Evolutionary conservation across 202 grass and related monocot species (phyloP).

Genomic region (Carex arenaria): DNA sequence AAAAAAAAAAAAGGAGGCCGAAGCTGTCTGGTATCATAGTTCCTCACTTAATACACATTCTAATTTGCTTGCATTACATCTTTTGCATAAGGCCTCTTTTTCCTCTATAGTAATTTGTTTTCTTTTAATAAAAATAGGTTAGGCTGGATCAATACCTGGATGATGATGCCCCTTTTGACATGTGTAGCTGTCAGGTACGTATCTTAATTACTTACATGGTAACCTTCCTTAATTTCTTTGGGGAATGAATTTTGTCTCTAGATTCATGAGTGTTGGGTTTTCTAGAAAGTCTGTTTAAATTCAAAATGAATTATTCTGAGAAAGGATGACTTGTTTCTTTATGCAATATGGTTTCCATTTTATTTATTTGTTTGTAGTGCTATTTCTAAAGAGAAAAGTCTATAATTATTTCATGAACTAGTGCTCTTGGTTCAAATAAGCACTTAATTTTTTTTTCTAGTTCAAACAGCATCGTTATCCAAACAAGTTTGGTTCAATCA

Average conservation of each 20-base stretch:
- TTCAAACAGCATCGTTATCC: not conserved
- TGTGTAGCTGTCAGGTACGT: conserved; percentile 88
- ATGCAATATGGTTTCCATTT: not conserved
- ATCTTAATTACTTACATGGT: not conserved
- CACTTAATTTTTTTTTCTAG: not conserved
- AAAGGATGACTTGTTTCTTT: not conserved
- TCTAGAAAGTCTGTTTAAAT: not conserved
- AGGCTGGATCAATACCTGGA: conserved; percentile 71
- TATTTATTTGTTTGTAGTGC: not conserved
- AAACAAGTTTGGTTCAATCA: not conserved
- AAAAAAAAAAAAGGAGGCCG: not conserved
- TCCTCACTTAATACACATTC: not conserved
- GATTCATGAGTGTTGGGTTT: not conserved
- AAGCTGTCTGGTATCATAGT: not conserved
- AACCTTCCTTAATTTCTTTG: not conserved
- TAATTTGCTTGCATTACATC: not conserved
- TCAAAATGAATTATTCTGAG: not conserved
- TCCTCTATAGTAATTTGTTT: not conserved
- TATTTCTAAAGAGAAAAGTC: not conserved
- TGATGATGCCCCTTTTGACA: conserved; percentile 86
- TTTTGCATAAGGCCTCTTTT: not conserved
- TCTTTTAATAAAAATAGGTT: conserved; percentile 33
- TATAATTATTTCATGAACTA: not conserved
- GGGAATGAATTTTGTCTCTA: not conserved
- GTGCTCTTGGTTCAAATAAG: not conserved